Percentiles rank a stretch among this genome's conserved stretches.
phyloP scores from a whole-genome alignment of 2,329 filamentous ascomycete species.

The Trichoderma sp. region DNA sequence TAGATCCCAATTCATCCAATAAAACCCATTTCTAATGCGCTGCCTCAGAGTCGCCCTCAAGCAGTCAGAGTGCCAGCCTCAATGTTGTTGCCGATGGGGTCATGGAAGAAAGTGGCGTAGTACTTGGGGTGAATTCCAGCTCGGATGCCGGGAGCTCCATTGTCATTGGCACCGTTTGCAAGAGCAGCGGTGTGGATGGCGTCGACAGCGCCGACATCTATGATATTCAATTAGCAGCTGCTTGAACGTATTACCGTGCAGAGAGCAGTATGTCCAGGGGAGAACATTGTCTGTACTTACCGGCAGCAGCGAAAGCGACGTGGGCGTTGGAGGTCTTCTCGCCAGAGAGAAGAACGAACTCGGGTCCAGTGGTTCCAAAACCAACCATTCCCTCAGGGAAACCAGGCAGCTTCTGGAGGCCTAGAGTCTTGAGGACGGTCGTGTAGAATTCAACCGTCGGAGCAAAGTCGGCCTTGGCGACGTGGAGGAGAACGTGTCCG shows the following conservation, averaged over 20 bases:
- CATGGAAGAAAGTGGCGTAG: constrained; percentile 44
- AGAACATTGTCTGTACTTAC: constrained; percentile 28
- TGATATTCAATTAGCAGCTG: not conserved
- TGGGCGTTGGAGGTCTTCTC: not conserved
- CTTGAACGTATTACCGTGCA: not conserved
- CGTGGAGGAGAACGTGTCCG: constrained; percentile 14
- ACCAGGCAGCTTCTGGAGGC: constrained; percentile 6
- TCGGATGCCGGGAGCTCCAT: constrained; percentile 42
- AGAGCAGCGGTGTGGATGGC: constrained; percentile 40
- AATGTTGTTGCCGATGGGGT: constrained; percentile 47
- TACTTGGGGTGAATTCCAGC: constrained; percentile 40
- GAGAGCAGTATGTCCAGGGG: not conserved
- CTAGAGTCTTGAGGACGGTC: constrained; percentile 2
- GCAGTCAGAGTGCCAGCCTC: constrained; percentile 34
- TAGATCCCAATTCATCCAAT: not conserved
- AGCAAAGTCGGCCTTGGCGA: constrained; percentile 2
- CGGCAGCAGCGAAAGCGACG: constrained; percentile 2
- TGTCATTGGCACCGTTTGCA: constrained; percentile 40
- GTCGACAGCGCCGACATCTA: constrained; percentile 38
- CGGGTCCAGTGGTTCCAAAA: constrained; percentile 7
- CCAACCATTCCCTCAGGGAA: constrained; percentile 8
- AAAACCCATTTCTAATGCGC: not conserved
- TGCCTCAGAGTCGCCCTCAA: constrained; percentile 21
- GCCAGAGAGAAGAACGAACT: not conserved
- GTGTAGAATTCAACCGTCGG: constrained; percentile 1